These are phyloP conservation scores for Entrophospora sp. DNA, from an alignment of 192 early-diverging fungal genomes.

Conservation along the genomic window DNA sequence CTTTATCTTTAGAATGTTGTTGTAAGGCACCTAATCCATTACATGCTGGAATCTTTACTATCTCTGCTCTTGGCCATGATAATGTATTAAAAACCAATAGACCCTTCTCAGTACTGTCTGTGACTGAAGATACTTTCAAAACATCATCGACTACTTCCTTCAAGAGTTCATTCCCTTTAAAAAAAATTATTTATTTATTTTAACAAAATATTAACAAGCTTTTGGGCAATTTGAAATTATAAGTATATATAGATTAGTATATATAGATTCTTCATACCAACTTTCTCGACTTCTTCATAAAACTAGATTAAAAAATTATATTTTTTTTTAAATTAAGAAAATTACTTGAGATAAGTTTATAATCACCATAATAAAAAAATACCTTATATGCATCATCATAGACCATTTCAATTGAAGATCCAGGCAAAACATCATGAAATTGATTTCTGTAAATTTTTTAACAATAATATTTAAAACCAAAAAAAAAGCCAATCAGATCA, in stretches of 20 bases:
- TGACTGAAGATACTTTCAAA: slow-evolving; percentile 15
- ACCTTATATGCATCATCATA: slow-evolving; percentile 75
- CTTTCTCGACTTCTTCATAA: slow-evolving; percentile 32
- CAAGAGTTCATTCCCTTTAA: slow-evolving; percentile 31
- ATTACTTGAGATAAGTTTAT: too few relatives aligned
- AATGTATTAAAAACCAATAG: slow-evolving; percentile 58
- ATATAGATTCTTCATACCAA: not conserved
- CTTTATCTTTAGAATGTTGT: slow-evolving; percentile 37
- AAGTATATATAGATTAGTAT: not conserved
- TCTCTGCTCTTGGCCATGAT: slow-evolving; percentile 58
- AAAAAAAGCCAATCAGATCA: too few relatives aligned
- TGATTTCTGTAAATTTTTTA: slow-evolving; percentile 52
- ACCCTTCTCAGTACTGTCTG: slow-evolving; percentile 5
- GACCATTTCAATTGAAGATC: slow-evolving; percentile 82
- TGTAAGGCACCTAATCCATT: slow-evolving; percentile 28
- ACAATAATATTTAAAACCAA: too few relatives aligned
- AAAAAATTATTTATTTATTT: not conserved
- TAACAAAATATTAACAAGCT: too few relatives aligned
- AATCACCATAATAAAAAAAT: too few relatives aligned
- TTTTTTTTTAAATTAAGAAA: too few relatives aligned
- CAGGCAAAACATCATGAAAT: slow-evolving; percentile 97
- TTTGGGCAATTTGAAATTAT: too few relatives aligned
- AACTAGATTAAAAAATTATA: slow-evolving; percentile 29
- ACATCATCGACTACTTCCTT: slow-evolving; percentile 36
- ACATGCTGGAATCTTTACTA: slow-evolving; percentile 51